Base-by-base conservation (phyloP, 345 rosid genomes). In the Eucalyptus rudis region DNA sequence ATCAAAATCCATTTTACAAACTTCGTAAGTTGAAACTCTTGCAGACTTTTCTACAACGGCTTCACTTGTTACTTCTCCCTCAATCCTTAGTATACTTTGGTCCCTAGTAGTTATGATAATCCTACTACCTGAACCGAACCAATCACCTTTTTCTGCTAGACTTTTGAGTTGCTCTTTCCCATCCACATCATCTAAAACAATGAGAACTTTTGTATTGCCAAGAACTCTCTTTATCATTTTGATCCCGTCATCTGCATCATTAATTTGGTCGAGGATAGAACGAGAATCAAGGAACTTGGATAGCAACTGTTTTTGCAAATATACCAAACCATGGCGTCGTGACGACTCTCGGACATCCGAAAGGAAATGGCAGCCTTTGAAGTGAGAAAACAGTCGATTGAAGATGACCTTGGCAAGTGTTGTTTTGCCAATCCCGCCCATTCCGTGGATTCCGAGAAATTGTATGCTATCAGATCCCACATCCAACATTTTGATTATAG, bases 1-100 rank as follows among this genome's bases (percentile, higher is more conserved):
- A 15, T 4, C 10, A n/a, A n/a, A 66, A 14, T 64, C 10, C 76
- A 66, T 66, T 66, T 66, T 36, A 2, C 3, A 1, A 2, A 66
- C 76, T 66, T n/a, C 76, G 6, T 66, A n/a, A 66, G 5, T 2
- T 9, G 5, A n/a, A 14, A 66, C 10, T 3, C 7, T 66, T 66
- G 76, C 0, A n/a, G 5, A 62, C 33, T 59, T 59, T 62, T 13
- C 2, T 25, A 1, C 0, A 12, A 4, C 5, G 20, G 10, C 40
- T 66, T n/a, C 40, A 66, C 40, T 4, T 7, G 11, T 31, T n/a
- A 3, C 76, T 66, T 66, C 40, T 66, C 40, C 40, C 40, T 66
- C 40, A 66, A 66, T 31, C 5, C 2, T 31, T 15, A 66, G 40
- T 9, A 66, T 36, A n/a, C 40, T 4, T n/a, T 66, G 20, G 11